Evolutionary conservation across 2,329 filamentous ascomycete genomes (phyloP).

Genomic region (Hypoxylon sp.): DNA sequence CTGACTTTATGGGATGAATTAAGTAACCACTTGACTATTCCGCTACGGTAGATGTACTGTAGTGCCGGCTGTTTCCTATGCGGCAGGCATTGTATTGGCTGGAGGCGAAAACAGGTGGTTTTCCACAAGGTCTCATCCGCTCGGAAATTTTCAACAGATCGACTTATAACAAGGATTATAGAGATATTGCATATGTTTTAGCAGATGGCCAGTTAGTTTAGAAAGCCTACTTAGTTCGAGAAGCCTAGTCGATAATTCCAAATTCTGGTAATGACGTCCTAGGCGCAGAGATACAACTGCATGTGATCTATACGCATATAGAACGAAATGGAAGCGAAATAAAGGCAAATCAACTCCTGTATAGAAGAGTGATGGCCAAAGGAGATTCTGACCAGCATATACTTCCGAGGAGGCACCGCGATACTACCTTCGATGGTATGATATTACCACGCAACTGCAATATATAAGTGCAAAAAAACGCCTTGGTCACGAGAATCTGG

Average conservation of each 20-base stretch:
- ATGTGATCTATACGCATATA: conserved; percentile 13
- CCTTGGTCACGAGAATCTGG: background rate
- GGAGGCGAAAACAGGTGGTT: conserved; percentile 11
- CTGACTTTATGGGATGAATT: background rate
- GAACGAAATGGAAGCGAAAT: conserved; percentile 5
- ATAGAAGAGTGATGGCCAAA: background rate
- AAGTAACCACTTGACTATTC: conserved; percentile 1
- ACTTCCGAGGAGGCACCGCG: conserved; percentile 28
- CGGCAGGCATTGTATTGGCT: conserved; percentile 9
- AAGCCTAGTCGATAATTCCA: conserved; percentile 30
- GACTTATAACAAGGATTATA: conserved; percentile 5
- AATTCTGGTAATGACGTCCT: conserved; percentile 33
- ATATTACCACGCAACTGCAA: too few relatives aligned
- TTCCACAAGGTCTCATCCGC: conserved; percentile 11
- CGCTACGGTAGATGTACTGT: conserved; percentile 10
- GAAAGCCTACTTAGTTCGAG: conserved; percentile 8
- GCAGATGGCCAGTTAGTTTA: background rate
- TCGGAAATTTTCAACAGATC: conserved; percentile 9
- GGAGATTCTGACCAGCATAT: background rate
- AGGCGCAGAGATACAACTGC: conserved; percentile 2
- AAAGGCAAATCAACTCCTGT: background rate
- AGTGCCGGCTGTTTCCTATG: conserved; percentile 21
- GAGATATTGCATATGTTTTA: background rate
- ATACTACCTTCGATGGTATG: conserved; percentile 19
- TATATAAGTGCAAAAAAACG: background rate